Base-by-base conservation (phyloP, 768 basidiomycete genomes). In the Tylopilus sp. region DNA sequence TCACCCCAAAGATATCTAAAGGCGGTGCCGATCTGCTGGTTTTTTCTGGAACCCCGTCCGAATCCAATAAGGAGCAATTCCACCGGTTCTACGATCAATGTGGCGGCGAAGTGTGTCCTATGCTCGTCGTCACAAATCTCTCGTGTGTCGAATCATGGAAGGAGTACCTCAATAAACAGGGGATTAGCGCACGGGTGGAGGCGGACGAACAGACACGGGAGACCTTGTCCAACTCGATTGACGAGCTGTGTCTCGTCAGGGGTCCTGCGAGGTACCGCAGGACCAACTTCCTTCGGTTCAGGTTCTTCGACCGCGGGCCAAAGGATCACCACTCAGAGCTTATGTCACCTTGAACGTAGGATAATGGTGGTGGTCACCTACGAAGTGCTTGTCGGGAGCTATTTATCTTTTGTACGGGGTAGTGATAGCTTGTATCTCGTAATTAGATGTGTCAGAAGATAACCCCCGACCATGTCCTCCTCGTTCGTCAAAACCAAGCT, bases 401-500 rank as follows among this genome's bases (percentile, higher is more conserved):
- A 36, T 36, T 36, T 36, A 36, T 36, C 36, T n/a, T n/a, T n/a
- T n/a, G n/a, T n/a, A n/a, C n/a, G n/a, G n/a, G n/a, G n/a, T n/a
- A n/a, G n/a, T n/a, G n/a, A n/a, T n/a, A n/a, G n/a, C n/a, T n/a
- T n/a, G n/a, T n/a, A 28, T 5, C 7, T 10, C 15, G 33, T 35
- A 35, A 35, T 17, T 35, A 17, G 33, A 35, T 5, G 15, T 35
- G 33, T 15, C 4, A 12, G 15, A 35, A 12, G 15, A 35, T 12
- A 35, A 15, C 33, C 12, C n/a, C 48, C 18, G 30, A 49, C 43
- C 23, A 69, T 69, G 69, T 70, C 67, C 23, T 69, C 67, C 13
- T 47, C 61, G 7, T 79, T 84, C 51, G 74, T 78, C 46, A 95
- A 89, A 67, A 70, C 68, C 33, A 90, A 86, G 66, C 79, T 97